Conservation (phyloP, 108 stramenopile species). For the Cyclotella kingstonii region DNA sequence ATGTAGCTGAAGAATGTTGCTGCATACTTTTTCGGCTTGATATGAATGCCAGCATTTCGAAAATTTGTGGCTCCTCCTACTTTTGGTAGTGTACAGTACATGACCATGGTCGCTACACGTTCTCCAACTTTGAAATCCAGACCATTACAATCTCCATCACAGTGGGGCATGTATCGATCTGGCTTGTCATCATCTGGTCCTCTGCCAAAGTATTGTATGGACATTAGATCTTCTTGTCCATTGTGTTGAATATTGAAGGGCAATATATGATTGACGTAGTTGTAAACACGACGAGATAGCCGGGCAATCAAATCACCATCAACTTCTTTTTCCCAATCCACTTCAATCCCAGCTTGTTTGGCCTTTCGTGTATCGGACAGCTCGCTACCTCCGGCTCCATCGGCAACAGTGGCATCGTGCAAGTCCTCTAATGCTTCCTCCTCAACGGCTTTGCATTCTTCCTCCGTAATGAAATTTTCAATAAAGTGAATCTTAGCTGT, state of each 20-base stretch:
- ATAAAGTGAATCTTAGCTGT: conserved; percentile 66
- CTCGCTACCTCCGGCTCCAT: conserved; percentile 75
- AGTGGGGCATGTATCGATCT: conserved; percentile 90
- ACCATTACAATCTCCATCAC: conserved; percentile 83
- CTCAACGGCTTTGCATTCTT: conserved; percentile 83
- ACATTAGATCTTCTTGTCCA: conserved; percentile 87
- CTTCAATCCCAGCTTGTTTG: conserved; percentile 79
- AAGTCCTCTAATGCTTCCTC: conserved; percentile 51
- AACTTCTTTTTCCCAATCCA: conserved; percentile 58
- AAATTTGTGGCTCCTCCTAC: conserved; percentile 91
- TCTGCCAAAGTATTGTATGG: conserved; percentile 83
- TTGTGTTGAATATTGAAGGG: conserved; percentile 58
- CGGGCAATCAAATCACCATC: conserved; percentile 64
- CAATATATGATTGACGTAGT: conserved; percentile 75
- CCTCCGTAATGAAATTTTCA: conserved; percentile 69
- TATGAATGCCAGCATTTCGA: conserved; percentile 75
- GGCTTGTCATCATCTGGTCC: conserved; percentile 68
- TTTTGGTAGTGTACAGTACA: conserved; percentile 85
- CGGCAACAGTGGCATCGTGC: conserved; percentile 75
- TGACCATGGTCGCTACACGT: conserved; percentile 90
- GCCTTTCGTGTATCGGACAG: conserved; percentile 65
- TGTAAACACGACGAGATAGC: conserved; percentile 68
- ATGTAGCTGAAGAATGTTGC: conserved; percentile 90
- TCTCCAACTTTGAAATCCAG: conserved; percentile 61
- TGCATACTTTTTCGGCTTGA: conserved; percentile 68